Evolutionary conservation across 495 filamentous ascomycete species (phyloP), one percentile per base, ranked within the genome.

Genomic region (Usnea hakonensis): DNA sequence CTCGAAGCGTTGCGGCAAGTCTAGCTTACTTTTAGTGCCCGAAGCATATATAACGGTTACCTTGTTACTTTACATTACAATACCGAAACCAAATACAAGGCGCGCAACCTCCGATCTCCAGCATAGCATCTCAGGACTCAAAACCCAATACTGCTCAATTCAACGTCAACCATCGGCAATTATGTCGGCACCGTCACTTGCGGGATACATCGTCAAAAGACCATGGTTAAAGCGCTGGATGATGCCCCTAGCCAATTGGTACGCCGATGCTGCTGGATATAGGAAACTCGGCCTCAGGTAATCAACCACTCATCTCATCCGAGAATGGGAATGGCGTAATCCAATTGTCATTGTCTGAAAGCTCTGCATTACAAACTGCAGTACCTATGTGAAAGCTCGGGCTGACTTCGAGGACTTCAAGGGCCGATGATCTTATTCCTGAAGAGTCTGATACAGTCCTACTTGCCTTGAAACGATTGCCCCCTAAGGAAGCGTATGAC

Each of bases 241-340:
- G 76, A 80, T 69, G 72, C 93, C 93, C 44, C 58, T 97, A 61
- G 83, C 90, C 71, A 81, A 83, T 59, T 94, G 88, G 89, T 97
- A 97, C 79, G 71, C 71, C 70, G 85, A 92, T 71, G 85, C 88
- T 57, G 84, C 91, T 65, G 94, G 94, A 70, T 96, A 98, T 82
- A 86, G 94, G 74, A 83, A 91, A 80, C 81, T 97, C 68, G 94
- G 94, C 69, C 81, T 98, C 74, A 87, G 79, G 94, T 97, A 80
- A 83, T 56, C n/a, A 30, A 32, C 16, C 28, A n/a, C 14, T 35
- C 30, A 6, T 26, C 19, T 52, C 23, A 17, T 28, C n/a, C 21
- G 21, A 21, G 6, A 23, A 52, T 23, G 41, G 16, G 35, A 40
- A 21, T 19, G 9, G 33, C 21, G 21, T 17, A 16, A 54, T 35